A percentile compares a stretch with the other conserved stretches of the same genome.
Conservation (phyloP, 139 green algal genomes). For the Prasinococcaceae sp. region DNA sequence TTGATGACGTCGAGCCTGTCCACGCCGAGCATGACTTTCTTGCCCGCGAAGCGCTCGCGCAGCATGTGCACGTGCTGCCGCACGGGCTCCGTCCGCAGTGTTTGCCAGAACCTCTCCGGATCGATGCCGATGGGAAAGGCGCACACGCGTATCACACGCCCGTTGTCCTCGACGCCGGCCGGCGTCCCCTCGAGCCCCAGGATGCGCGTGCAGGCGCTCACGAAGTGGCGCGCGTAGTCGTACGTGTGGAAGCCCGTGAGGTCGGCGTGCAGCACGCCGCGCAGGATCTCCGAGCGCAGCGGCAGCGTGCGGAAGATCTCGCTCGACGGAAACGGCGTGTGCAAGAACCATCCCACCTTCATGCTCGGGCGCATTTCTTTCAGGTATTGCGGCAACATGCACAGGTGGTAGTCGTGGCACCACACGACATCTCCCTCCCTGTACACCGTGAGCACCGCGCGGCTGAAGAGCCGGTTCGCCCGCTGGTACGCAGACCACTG, state of each 20-base stretch:
- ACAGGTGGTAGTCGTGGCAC: slow-evolving; percentile 98
- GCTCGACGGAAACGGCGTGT: slow-evolving; percentile 92
- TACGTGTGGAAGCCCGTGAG: slow-evolving; percentile 96
- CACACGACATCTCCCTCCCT: slow-evolving; percentile 75
- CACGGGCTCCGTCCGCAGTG: slow-evolving; percentile 71
- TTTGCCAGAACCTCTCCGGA: slow-evolving; percentile 76
- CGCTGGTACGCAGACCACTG: background rate
- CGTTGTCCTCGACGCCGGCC: slow-evolving; percentile 89
- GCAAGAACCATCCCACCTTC: slow-evolving; percentile 76
- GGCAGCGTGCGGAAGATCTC: slow-evolving; percentile 96
- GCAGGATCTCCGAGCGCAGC: slow-evolving; percentile 74
- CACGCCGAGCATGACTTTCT: slow-evolving; percentile 85
- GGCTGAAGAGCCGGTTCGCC: slow-evolving; percentile 5
- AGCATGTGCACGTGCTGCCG: slow-evolving; percentile 77
- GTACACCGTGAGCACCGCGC: slow-evolving; percentile 4
- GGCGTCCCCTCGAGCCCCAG: slow-evolving; percentile 81
- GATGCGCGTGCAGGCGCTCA: slow-evolving; percentile 85
- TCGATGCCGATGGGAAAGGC: slow-evolving; percentile 91
- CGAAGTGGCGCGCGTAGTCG: slow-evolving; percentile 96
- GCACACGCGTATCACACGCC: slow-evolving; percentile 24
- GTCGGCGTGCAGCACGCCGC: slow-evolving; percentile 79
- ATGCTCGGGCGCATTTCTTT: slow-evolving; percentile 37
- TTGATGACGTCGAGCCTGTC: slow-evolving; percentile 99
- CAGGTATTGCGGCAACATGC: slow-evolving; percentile 70
- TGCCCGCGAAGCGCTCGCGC: slow-evolving; percentile 42